Conservation (phyloP, 2,329 filamentous ascomycete species). For the Ophiocordyceps australis region DNA sequence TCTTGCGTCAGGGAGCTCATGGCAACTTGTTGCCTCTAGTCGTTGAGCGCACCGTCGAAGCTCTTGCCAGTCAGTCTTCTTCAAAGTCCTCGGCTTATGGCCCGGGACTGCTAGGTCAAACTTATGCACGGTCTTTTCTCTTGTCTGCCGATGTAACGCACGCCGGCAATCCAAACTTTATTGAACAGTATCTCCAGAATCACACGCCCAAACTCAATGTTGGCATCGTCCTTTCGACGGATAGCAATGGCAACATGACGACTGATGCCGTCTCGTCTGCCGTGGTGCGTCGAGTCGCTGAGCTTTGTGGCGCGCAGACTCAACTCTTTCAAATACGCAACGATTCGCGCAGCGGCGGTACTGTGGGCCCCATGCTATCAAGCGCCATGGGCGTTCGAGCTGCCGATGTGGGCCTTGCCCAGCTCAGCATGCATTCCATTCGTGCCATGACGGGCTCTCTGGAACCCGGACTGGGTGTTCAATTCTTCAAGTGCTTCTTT, state of each 20-base stretch:
- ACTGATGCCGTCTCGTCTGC: conserved; percentile 77
- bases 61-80: too few relatives aligned
- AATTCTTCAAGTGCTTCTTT: conserved; percentile 78
- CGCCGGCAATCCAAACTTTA: conserved; percentile 88
- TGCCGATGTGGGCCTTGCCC: conserved; percentile 77
- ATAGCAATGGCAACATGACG: conserved; percentile 91
- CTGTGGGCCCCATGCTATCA: conserved; percentile 83
- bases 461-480: conserved; percentile 76
- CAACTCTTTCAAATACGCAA: conserved; percentile 94
- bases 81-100: conserved; percentile 23
- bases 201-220: conserved; percentile 82
- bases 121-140: conserved; percentile 82
- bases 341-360: conserved; percentile 75
- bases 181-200: conserved; percentile 62
- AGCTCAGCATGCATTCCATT: conserved; percentile 88
- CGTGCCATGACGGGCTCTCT: conserved; percentile 71
- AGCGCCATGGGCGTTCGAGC: conserved; percentile 64
- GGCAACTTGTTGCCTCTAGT: conserved; percentile 74
- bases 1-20: conserved; percentile 74
- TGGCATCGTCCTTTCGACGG: conserved; percentile 61
- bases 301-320: conserved; percentile 50
- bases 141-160: conserved; percentile 88
- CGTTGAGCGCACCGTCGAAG: conserved; percentile 67
- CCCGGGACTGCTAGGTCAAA: conserved; percentile 53
- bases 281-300: conserved; percentile 61